Percentiles rank a stretch among this genome's conserved stretches.
Evolutionary conservation across 306 rosid genomes (phyloP).

Genomic region (Mucuna pruriens): DNA sequence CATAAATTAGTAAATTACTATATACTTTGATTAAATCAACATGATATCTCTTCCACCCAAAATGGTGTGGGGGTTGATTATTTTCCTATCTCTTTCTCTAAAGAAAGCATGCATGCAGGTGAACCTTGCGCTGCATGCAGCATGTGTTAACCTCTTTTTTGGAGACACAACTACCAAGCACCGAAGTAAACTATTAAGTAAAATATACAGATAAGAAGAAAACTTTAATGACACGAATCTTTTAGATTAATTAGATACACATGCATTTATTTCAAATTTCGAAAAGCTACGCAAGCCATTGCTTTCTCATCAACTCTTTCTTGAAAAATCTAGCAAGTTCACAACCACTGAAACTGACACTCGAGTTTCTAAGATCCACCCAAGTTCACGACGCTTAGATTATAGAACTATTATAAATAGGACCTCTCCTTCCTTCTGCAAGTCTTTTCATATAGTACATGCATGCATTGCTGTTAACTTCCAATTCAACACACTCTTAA

Average conservation of each 20-base stretch:
- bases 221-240: neutral
- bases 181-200: conserved; percentile 9
- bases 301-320: conserved; percentile 46
- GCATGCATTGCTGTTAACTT: neutral
- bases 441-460: conserved; percentile 1
- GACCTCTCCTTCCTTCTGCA: conserved; percentile 19
- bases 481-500: neutral
- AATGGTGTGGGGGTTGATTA: neutral
- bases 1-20: neutral
- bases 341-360: conserved; percentile 60
- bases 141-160: conserved; percentile 28
- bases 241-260: conserved; percentile 23
- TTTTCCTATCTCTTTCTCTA: neutral
- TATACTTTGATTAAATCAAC: neutral
- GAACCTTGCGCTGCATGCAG: conserved; percentile 18
- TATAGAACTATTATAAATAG: conserved; percentile 59
- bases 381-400: conserved; percentile 16
- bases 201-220: neutral
- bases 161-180: conserved; percentile 38
- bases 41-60: neutral
- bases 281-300: conserved; percentile 42
- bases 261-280: conserved; percentile 41
- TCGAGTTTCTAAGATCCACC: conserved; percentile 56
- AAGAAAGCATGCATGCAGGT: conserved; percentile 41
- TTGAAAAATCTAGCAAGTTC: conserved; percentile 58